Base-by-base conservation (phyloP, 202 grass and related monocot genomes). In the Bolboschoenoplectus hybrid region DNA sequence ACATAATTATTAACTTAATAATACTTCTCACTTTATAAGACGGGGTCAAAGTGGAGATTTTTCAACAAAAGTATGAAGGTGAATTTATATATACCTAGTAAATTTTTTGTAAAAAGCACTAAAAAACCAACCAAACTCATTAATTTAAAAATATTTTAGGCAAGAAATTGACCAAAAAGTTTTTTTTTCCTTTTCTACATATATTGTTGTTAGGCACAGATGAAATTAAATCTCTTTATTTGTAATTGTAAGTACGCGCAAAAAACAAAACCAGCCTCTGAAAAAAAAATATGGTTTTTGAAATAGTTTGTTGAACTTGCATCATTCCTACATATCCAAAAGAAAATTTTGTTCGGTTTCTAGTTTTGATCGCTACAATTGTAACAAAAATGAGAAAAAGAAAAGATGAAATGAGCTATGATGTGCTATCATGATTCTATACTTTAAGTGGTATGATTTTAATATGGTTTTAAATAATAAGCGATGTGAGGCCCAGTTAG, bases 361-460 rank as follows among this genome's bases (percentile, higher is more conserved):
- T 49, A 20, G 49, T 73, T 67, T 73, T 73, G 3, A 74, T 32
- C 9, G 19, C 19, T 50, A 20, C 19, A 50, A n/a, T 45, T 71
- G 16, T 45, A 66, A 36, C 26, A 26, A 14, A 39, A 7, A 16
- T 32, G 8, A 10, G 3, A 67, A 6, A 6, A 67, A 67, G 36
- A 67, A 41, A 17, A 41, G 26, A 26, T 26, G 14, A 43, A 75
- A 35, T 34, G 20, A 58, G 7, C 2, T 60, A 58, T 40, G 52
- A 79, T 79, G 75, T 79, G 75, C 75, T 9, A 58, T 58, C 75
- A 79, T 79, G 75, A 57, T 57, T 38, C 34, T 77, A 79, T 58
- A n/a, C 52, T 79, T 79, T 41, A 35, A 60, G 7, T 60, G 74
- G 75, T 9, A 35, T 52, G 11, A 58, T 79, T 56, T 34, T 14